Evolutionary conservation across 495 filamentous ascomycete species (phyloP), one percentile per base, ranked within the genome.

Genomic region (Aspergillus steynii): DNA sequence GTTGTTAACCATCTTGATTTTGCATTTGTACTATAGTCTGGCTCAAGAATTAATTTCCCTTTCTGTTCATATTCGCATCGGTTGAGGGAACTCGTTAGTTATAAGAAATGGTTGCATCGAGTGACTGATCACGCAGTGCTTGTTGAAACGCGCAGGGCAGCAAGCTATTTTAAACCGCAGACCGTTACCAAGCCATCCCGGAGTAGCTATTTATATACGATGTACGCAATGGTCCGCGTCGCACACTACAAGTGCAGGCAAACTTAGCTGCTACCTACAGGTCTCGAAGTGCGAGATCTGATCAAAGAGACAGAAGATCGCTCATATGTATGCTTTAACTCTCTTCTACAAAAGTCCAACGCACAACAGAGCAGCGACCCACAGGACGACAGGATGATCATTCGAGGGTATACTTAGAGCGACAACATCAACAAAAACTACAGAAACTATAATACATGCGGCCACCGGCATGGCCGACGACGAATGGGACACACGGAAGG

Each of bases 401-500:
- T 53, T 60, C 26, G 32, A 60, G 58, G 58, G 51, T 60, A 60
- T 60, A 60, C 58, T 7, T 54, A 48, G 1, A 15, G 14, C 9
- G 12, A 42, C 3, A 7, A 34, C 31, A 9, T 7, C 31, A 34
- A 52, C 50, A 52, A 27, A 27, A 9, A 34, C 31, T 7, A 52
- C 50, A 52, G 29, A 27, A 53, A 32, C 51, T 53, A 53, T 31
- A 51, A 53, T 59, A 59, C 58, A 60, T 46, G 32, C 34, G 5
- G 28, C 1, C 34, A 9, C 20, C 54, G 32, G 42, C 2, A 47
- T 29, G 29, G 32, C 29, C 51, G 29, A 53, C 27, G 32, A 14
- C 51, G 32, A 12, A 29, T 12, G 5, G 27, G 51, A 29, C 28
- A 52, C 6, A 1, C 37, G 14, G 37, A 7, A 42, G 9, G 37